Percentiles rank a stretch among this genome's conserved stretches.
Evolutionary conservation across 2,329 filamentous ascomycete species (phyloP).

Genomic region (Verticillium dahliae): DNA sequence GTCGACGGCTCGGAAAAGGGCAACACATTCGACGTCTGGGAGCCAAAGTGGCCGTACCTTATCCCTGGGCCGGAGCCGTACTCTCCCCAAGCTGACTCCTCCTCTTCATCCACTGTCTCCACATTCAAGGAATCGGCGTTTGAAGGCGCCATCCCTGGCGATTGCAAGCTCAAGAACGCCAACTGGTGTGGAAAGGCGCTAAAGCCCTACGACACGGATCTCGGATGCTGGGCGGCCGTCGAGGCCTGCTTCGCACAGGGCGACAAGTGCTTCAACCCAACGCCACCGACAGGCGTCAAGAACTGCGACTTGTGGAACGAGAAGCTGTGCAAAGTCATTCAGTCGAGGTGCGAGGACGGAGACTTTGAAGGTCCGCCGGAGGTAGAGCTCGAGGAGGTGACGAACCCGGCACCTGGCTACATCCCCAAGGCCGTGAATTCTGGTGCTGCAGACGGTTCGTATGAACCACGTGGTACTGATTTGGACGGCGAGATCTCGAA

Average conservation of each 20-base stretch:
- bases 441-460: neutral
- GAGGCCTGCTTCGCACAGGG: slow-evolving; percentile 53
- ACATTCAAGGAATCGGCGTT: slow-evolving; percentile 7
- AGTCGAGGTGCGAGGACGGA: slow-evolving; percentile 32
- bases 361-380: slow-evolving; percentile 42
- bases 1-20: slow-evolving; percentile 46
- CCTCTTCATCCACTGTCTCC: slow-evolving; percentile 3
- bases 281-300: slow-evolving; percentile 50
- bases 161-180: slow-evolving; percentile 58
- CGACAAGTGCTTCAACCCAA: slow-evolving; percentile 50
- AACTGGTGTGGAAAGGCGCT: slow-evolving; percentile 68
- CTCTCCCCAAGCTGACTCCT: slow-evolving; percentile 21
- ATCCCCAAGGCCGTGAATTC: slow-evolving; percentile 23
- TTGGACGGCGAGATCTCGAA: neutral
- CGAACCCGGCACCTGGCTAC: slow-evolving; percentile 21
- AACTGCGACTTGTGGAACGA: slow-evolving; percentile 56
- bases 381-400: slow-evolving; percentile 26
- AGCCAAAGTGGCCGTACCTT: slow-evolving; percentile 46
- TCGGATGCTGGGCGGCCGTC: slow-evolving; percentile 53
- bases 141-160: slow-evolving; percentile 44
- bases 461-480: neutral
- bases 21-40: slow-evolving; percentile 61
- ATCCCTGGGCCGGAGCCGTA: slow-evolving; percentile 53
- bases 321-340: slow-evolving; percentile 48
- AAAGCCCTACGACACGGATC: slow-evolving; percentile 44